phyloP scores from a whole-genome alignment of 2,329 filamentous ascomycete species.

The Fulvia fulva region DNA sequence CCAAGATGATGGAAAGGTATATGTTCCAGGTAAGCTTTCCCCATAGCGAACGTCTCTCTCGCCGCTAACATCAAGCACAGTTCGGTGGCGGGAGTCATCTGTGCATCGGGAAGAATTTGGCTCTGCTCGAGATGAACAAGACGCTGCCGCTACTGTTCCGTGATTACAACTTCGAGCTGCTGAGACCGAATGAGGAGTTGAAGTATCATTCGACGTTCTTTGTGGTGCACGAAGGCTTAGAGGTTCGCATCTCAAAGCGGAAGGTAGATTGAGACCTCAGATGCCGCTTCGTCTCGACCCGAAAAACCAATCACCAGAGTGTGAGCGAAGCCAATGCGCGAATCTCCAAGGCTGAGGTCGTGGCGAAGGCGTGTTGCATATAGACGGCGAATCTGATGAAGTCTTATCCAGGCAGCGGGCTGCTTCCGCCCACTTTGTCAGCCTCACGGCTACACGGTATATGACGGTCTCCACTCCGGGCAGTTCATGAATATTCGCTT shows the following conservation, averaged over 20 bases:
- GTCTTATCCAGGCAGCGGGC: background rate
- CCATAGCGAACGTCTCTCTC: background rate
- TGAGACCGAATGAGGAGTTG: constrained; percentile 48
- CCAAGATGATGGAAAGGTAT: constrained; percentile 51
- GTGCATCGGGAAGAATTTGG: constrained; percentile 28
- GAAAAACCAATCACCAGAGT: background rate
- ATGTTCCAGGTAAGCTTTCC: constrained; percentile 50
- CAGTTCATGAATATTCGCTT: background rate
- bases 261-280: background rate
- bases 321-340: no score
- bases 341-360: background rate
- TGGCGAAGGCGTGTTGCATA: background rate
- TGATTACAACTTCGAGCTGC: constrained; percentile 53
- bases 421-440: background rate
- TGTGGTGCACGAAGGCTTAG: constrained; percentile 55
- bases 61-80: constrained; percentile 11
- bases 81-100: constrained; percentile 25
- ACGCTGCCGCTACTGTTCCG: constrained; percentile 41
- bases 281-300: background rate
- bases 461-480: background rate
- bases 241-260: constrained; percentile 46
- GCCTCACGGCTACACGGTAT: background rate
- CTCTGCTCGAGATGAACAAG: constrained; percentile 29
- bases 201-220: constrained; percentile 57
- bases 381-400: background rate